Evolutionary conservation across 352 stramenopile genomes (phyloP).

Genomic region (Saprolegnia diclina): DNA sequence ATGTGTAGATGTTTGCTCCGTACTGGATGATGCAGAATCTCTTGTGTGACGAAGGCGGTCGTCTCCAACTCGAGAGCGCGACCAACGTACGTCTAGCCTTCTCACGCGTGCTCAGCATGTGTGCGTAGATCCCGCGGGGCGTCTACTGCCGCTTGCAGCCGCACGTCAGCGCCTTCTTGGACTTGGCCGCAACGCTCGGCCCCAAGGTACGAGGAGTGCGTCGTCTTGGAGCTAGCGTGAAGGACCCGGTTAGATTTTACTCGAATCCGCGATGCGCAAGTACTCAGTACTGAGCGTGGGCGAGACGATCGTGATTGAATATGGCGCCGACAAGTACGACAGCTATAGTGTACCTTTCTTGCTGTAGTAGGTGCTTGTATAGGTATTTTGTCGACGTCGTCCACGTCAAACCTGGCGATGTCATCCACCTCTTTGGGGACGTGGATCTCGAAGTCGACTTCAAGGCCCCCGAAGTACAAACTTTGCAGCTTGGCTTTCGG

Average conservation of each 20-base stretch:
- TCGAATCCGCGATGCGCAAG: slow-evolving; percentile 49
- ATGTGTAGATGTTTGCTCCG: slow-evolving; percentile 35
- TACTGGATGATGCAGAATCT: slow-evolving; percentile 73
- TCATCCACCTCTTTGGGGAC: slow-evolving; percentile 52
- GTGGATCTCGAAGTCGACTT: slow-evolving; percentile 65
- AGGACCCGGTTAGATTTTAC: slow-evolving; percentile 34
- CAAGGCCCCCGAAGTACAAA: slow-evolving; percentile 33
- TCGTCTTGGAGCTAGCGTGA: not conserved
- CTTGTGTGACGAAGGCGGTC: slow-evolving; percentile 35
- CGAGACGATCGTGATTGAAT: slow-evolving; percentile 50
- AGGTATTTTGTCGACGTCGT: slow-evolving; percentile 44
- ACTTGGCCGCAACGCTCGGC: slow-evolving; percentile 46
- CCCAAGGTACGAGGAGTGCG: slow-evolving; percentile 37
- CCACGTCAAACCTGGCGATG: slow-evolving; percentile 43
- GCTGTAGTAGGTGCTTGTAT: no score
- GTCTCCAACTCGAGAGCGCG: slow-evolving; percentile 37
- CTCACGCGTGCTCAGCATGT: not conserved
- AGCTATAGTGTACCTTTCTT: not conserved
- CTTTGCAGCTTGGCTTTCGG: not conserved
- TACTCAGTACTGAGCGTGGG: slow-evolving; percentile 53
- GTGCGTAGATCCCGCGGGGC: slow-evolving; percentile 34
- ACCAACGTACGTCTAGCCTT: not conserved
- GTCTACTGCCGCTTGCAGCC: slow-evolving; percentile 57
- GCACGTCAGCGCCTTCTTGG: slow-evolving; percentile 42
- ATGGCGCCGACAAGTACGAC: slow-evolving; percentile 32